These are phyloP conservation scores for Fusarium veterinarium DNA, from an alignment of 2,329 filamentous ascomycete genomes.

Conservation along the genomic window DNA sequence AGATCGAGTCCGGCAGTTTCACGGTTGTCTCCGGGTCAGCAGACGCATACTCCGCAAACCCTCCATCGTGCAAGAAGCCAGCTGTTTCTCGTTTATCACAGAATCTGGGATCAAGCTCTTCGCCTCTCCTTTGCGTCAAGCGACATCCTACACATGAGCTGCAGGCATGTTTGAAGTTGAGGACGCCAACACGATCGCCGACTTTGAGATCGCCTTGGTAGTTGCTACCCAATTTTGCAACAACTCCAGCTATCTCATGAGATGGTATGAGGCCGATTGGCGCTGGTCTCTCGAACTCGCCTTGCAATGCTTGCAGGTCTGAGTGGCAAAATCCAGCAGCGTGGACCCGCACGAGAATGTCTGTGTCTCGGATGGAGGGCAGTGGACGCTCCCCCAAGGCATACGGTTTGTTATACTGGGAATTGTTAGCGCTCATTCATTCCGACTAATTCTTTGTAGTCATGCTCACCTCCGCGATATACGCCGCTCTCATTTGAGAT, in stretches of 20 bases:
- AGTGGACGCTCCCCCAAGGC: constrained; percentile 1
- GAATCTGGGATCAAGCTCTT: constrained; percentile 8
- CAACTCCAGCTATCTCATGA: background rate
- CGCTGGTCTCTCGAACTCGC: constrained; percentile 14
- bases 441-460: no score
- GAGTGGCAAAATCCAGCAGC: constrained; percentile 19
- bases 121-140: background rate
- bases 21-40: background rate
- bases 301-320: constrained; percentile 11
- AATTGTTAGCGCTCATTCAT: background rate
- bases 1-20: background rate
- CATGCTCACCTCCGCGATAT: constrained; percentile 1
- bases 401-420: constrained; percentile 13
- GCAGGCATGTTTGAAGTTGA: constrained; percentile 18
- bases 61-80: constrained; percentile 14
- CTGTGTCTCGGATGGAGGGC: background rate
- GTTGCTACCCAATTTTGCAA: background rate
- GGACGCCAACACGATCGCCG: constrained; percentile 1
- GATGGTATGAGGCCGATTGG: constrained; percentile 17
- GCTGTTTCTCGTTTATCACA: constrained; percentile 1
- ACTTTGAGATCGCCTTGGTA: constrained; percentile 1
- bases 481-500: constrained; percentile 4
- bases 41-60: constrained; percentile 5
- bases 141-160: constrained; percentile 5
- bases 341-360: constrained; percentile 1